These are phyloP conservation scores for Lecanicillium sp. DNA, from an alignment of 2,329 filamentous ascomycete genomes.

Conservation along the genomic window DNA sequence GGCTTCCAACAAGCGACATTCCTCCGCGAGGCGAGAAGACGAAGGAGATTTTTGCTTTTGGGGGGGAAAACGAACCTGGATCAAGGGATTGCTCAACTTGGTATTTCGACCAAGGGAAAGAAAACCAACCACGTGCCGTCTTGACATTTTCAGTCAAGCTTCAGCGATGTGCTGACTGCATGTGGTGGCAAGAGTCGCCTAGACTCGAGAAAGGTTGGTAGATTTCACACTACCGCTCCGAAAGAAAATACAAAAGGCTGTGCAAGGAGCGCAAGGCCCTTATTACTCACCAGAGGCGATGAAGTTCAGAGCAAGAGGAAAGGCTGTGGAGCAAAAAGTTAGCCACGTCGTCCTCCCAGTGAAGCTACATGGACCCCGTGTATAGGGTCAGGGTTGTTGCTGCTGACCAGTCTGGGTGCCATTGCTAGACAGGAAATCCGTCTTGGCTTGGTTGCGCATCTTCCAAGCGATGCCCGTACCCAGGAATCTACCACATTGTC, in stretches of 20 bases:
- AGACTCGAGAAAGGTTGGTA: background rate
- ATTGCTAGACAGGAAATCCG: conserved; percentile 68
- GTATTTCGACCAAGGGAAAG: too few species aligned
- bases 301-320: conserved; percentile 81
- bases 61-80: background rate
- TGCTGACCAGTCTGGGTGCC: conserved; percentile 76
- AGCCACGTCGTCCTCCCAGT: background rate
- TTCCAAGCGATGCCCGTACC: conserved; percentile 55
- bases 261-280: conserved; percentile 22
- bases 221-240: conserved; percentile 56
- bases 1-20: conserved; percentile 1
- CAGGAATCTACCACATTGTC: conserved; percentile 44
- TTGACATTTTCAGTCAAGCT: background rate
- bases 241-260: conserved; percentile 32
- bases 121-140: too few species aligned
- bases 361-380: background rate
- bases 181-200: too few species aligned
- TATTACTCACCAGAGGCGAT: conserved; percentile 86
- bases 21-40: conserved; percentile 24
- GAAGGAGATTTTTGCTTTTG: conserved; percentile 28
- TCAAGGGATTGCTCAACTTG: background rate
- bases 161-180: background rate
- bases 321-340: conserved; percentile 44
- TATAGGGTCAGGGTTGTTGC: conserved; percentile 10
- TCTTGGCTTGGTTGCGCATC: conserved; percentile 58